These are phyloP conservation scores for Chlorella sp. DNA, from an alignment of 139 green algal species.

Conservation along the genomic window DNA sequence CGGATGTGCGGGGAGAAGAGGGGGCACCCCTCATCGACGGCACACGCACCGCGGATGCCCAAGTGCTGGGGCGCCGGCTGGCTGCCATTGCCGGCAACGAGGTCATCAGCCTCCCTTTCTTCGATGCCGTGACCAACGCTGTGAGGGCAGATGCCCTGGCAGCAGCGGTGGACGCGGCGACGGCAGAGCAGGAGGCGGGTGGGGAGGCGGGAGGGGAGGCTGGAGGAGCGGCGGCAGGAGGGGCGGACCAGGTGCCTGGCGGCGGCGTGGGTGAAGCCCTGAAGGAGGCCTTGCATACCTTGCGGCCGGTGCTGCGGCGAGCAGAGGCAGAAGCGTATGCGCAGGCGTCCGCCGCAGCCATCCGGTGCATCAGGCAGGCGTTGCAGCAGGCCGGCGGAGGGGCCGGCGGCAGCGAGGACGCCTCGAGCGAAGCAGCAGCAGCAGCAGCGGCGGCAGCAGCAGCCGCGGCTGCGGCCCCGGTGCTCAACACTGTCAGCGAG, in stretches of 20 bases:
- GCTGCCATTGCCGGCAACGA: constrained; percentile 29
- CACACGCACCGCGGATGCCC: neutral
- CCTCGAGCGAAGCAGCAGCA: neutral
- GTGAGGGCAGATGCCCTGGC: neutral
- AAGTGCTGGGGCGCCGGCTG: constrained; percentile 19
- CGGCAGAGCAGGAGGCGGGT: neutral
- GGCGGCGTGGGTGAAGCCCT: neutral
- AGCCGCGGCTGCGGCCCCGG: neutral
- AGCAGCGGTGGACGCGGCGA: neutral
- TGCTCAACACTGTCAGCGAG: constrained; percentile 2
- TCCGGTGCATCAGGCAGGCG: neutral
- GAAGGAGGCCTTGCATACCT: neutral
- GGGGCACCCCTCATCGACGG: neutral
- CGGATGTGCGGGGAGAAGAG: constrained; percentile 12
- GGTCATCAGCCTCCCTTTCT: constrained; percentile 1
- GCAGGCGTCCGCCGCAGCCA: neutral
- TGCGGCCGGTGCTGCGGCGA: neutral
- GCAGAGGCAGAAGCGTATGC: neutral
- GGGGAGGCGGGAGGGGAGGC: neutral
- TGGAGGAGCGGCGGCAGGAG: neutral
- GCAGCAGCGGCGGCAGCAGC: neutral
- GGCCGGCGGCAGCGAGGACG: no score
- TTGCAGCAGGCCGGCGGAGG: neutral
- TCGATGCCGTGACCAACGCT: neutral
- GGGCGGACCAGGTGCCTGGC: neutral